Evolutionary conservation across 2,329 filamentous ascomycete genomes (phyloP).

Genomic region (Neoscytalidium dimidiatum): DNA sequence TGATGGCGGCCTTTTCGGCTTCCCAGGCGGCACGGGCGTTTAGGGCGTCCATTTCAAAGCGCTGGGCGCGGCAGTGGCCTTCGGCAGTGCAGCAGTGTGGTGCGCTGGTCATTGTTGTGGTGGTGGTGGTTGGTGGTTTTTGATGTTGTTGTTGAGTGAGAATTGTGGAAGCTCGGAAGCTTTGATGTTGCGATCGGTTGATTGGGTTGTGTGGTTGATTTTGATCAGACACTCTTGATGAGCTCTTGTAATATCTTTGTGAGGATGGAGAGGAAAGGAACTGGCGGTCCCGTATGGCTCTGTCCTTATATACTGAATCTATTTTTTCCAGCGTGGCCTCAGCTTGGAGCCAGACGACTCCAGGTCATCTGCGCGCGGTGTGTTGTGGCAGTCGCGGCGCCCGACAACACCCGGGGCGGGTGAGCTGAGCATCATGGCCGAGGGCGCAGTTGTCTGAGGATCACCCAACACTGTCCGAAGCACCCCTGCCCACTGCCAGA

Average conservation of each 20-base stretch:
- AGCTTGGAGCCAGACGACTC: background rate
- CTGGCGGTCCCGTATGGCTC: background rate
- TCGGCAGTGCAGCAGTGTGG: slow-evolving; percentile 19
- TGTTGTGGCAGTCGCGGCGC: background rate
- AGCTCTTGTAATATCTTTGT: background rate
- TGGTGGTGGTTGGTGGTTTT: background rate
- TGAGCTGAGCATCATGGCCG: slow-evolving; percentile 14
- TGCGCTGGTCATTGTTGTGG: slow-evolving; percentile 4
- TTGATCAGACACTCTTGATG: background rate
- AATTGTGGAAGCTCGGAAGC: background rate
- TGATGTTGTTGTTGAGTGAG: background rate
- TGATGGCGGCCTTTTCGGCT: slow-evolving; percentile 24
- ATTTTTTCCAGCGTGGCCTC: background rate
- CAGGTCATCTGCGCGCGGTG: slow-evolving; percentile 11
- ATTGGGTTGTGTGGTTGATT: background rate
- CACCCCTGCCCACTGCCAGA: background rate
- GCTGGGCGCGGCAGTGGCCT: slow-evolving; percentile 32
- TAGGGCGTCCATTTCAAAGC: slow-evolving; percentile 25
- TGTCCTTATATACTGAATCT: background rate
- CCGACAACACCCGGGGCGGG: slow-evolving; percentile 3
- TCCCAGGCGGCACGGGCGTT: slow-evolving; percentile 23
- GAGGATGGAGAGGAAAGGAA: slow-evolving; percentile 1
- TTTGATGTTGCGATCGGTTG: background rate
- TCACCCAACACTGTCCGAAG: slow-evolving; percentile 9
- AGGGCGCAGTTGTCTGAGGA: slow-evolving; percentile 12